phyloP scores from a whole-genome alignment of 352 stramenopile species.

The Phytophthora palmivora region DNA sequence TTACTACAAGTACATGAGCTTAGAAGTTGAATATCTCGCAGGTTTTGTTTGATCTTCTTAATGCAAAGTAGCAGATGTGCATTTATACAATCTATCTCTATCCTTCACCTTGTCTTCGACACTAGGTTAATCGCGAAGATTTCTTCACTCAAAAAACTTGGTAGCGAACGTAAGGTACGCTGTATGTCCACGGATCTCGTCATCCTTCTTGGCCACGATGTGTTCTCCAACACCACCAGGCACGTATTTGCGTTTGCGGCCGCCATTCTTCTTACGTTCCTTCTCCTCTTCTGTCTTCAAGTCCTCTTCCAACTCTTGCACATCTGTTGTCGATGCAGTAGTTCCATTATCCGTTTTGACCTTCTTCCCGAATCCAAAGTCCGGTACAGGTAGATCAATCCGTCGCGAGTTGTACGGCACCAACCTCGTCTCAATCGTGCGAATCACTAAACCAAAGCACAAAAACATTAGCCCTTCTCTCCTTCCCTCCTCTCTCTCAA shows the following conservation, averaged over 20 bases:
- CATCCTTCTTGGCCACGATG: constrained; percentile 85
- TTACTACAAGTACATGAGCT: too few species aligned
- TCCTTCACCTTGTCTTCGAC: constrained; percentile 4
- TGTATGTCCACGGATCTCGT: constrained; percentile 88
- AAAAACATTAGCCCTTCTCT: constrained; percentile 7
- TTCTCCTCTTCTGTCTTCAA: constrained; percentile 29
- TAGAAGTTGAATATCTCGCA: too few species aligned
- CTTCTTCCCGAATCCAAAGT: constrained; percentile 69
- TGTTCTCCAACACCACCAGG: constrained; percentile 59
- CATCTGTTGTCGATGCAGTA: not conserved
- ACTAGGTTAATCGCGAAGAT: constrained; percentile 1
- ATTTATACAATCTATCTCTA: constrained; percentile 41
- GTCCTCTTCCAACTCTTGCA: constrained; percentile 7
- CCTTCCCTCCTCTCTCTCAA: constrained; percentile 4
- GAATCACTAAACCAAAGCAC: constrained; percentile 59
- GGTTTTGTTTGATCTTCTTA: not conserved
- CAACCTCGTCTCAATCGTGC: constrained; percentile 94
- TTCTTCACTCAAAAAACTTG: constrained; percentile 75
- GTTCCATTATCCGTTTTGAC: constrained; percentile 22
- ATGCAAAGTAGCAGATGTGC: constrained; percentile 8
- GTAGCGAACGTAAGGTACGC: constrained; percentile 88
- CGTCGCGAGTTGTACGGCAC: constrained; percentile 79
- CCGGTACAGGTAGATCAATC: constrained; percentile 72
- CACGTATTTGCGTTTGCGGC: constrained; percentile 65
- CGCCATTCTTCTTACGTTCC: constrained; percentile 38